Percentiles rank a stretch among this genome's conserved stretches.
These are phyloP conservation scores for Cicer bijugum DNA, from an alignment of 306 rosid species.

Conservation along the genomic window DNA sequence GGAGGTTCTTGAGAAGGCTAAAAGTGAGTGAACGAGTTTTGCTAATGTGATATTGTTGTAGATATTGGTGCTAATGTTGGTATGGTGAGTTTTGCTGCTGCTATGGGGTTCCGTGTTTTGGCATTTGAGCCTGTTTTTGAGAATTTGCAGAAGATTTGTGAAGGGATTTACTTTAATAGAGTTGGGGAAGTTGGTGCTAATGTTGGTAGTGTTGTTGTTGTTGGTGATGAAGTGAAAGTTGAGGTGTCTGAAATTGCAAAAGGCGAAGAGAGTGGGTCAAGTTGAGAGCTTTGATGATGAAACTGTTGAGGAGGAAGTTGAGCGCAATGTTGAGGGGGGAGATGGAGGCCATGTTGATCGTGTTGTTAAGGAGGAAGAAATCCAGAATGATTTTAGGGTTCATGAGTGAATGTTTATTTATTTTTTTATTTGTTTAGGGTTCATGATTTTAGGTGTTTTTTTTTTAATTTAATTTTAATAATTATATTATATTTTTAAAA, in stretches of 20 bases:
- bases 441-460: too few relatives aligned
- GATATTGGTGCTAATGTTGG: slow-evolving; percentile 98
- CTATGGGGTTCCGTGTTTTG: slow-evolving; percentile 78
- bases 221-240: slow-evolving; percentile 52
- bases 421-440: too few relatives aligned
- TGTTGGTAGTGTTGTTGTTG: slow-evolving; percentile 53
- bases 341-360: too few relatives aligned
- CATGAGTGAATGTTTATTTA: too few relatives aligned
- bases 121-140: slow-evolving; percentile 93
- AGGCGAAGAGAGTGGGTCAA: not conserved
- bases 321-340: too few relatives aligned
- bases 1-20: slow-evolving; percentile 67
- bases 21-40: slow-evolving; percentile 52
- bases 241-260: slow-evolving; percentile 51
- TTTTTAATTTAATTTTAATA: too few relatives aligned
- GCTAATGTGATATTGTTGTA: slow-evolving; percentile 74
- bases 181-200: slow-evolving; percentile 67
- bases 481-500: too few relatives aligned
- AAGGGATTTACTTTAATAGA: slow-evolving; percentile 85
- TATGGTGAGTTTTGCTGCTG: slow-evolving; percentile 90
- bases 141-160: slow-evolving; percentile 92
- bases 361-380: too few relatives aligned
- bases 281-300: too few relatives aligned
- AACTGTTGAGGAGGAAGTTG: too few relatives aligned
- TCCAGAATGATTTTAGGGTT: too few relatives aligned